Evolutionary conservation across 768 basidiomycete species (phyloP), one percentile per base, ranked within the genome.

Genomic region (Russula sp.): DNA sequence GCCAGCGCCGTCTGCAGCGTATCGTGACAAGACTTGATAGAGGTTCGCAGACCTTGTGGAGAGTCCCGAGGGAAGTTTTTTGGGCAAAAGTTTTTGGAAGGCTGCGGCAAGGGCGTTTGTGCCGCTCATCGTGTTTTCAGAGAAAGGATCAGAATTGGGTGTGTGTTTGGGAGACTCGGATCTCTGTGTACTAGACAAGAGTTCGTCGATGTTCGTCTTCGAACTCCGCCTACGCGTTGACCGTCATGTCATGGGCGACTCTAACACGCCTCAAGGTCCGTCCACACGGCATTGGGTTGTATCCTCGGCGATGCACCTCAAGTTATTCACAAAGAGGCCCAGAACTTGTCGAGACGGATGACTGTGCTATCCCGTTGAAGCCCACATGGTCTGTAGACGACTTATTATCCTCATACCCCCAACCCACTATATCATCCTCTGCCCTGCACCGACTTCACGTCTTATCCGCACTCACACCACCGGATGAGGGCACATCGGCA

Each of bases 301-400:
- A 46, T 30, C 48, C 48, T 61, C 54, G 48, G 24, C 30, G 59
- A 5, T 52, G 24, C 24, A 20, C 36, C 36, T 22, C 59, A 30
- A 3, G 28, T 24, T 22, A 5, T 34, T 42, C 49, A 14, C 57
- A 22, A 32, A 62, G 46, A 26, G 36, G 16, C 14, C 54, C 57
- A n/a, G 48, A 50, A n/a, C 51, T 61, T 26, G 50, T 62, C 26
- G 62, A 67, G 57, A 80, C 80, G 2, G 89, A 92, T 69, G 73
- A 79, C 5, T 83, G 76, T 61, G 87, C 85, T 20, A 83, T 92
- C 61, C 91, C 91, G 6, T 62, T 79, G 0, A 73, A 76, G 51
- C 86, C 91, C 24, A 86, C 87, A 0, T 93, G 92, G 92, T 93
- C 92, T 59, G 86, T 94, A 53, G 80, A 86, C 69, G 77, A 86